phyloP scores from a whole-genome alignment of 1,284 basidiomycete species.

The Mycosarcoma mackinlayi region DNA sequence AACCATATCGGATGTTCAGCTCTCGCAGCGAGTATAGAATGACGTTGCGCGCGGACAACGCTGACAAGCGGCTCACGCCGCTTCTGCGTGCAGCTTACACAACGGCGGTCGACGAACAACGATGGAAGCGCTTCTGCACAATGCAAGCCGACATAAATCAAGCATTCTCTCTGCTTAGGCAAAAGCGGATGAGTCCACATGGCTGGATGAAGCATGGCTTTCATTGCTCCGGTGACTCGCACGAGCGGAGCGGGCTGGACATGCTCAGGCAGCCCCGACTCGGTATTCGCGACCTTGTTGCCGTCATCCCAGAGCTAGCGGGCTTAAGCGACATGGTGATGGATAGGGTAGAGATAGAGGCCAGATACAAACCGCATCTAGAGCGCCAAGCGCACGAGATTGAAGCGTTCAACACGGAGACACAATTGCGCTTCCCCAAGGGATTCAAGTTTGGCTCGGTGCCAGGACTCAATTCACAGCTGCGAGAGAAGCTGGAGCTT shows the following conservation, averaged over 20 bases:
- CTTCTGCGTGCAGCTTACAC: constrained; percentile 71
- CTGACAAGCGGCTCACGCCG: constrained; percentile 79
- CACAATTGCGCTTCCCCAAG: constrained; percentile 77
- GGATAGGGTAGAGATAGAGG: constrained; percentile 38
- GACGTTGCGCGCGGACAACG: constrained; percentile 86
- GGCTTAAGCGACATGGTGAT: constrained; percentile 69
- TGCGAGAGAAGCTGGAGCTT: constrained; percentile 75
- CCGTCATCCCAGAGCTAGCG: constrained; percentile 74
- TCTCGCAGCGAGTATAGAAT: constrained; percentile 88
- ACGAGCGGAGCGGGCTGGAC: constrained; percentile 75
- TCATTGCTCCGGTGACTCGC: constrained; percentile 63
- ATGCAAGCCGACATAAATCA: constrained; percentile 73
- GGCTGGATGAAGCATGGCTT: constrained; percentile 66
- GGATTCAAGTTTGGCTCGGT: constrained; percentile 77
- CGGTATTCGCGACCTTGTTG: constrained; percentile 71
- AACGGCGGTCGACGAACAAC: constrained; percentile 75
- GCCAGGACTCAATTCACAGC: constrained; percentile 79
- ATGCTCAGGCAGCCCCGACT: constrained; percentile 78
- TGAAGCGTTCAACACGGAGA: constrained; percentile 80
- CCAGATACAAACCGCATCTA: constrained; percentile 71
- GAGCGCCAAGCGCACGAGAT: constrained; percentile 79
- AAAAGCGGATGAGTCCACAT: constrained; percentile 59
- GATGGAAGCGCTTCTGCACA: constrained; percentile 74
- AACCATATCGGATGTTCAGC: constrained; percentile 94
- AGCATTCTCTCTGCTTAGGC: constrained; percentile 73